A percentile compares a stretch with the other conserved stretches of the same genome.
Evolutionary conservation across 805 yeast species (phyloP).

Genomic region (Ascoidea tarda): DNA sequence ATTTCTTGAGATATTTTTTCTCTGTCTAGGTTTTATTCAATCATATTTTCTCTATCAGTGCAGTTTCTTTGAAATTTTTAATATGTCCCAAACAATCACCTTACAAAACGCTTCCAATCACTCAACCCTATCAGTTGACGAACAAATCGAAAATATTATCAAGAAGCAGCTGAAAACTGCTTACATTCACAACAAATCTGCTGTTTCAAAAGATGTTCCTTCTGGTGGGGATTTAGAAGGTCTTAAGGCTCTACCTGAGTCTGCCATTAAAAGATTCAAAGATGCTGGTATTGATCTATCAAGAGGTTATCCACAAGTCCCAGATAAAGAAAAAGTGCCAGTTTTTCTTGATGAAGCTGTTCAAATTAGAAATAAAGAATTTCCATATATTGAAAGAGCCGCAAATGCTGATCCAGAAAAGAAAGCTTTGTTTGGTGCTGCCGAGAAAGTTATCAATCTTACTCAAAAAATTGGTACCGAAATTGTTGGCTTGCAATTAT

Average conservation of each 20-base stretch:
- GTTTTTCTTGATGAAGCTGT: conserved; percentile 24
- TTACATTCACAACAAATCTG: no score
- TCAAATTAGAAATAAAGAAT: conserved; percentile 21
- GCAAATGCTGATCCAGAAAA: conserved; percentile 23
- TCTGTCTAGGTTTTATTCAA: no score
- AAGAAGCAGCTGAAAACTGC: no score
- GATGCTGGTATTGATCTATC: conserved; percentile 22
- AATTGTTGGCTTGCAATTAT: conserved; percentile 28
- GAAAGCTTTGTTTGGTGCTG: conserved; percentile 26
- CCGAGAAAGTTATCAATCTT: conserved; percentile 24
- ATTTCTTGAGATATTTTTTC: no score
- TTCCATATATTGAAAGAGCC: conserved; percentile 21
- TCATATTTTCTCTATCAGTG: no score
- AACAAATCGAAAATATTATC: no score
- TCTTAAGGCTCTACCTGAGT: conserved; percentile 11
- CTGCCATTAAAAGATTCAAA: conserved; percentile 16
- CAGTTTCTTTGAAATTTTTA: no score
- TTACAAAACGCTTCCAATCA: no score
- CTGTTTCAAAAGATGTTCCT: no score
- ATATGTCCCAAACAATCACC: no score
- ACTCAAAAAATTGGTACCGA: conserved; percentile 34
- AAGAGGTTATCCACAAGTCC: conserved; percentile 24
- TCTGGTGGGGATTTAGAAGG: no score
- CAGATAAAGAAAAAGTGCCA: conserved; percentile 20
- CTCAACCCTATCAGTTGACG: no score